A percentile compares a stretch with the other conserved stretches of the same genome.
Conservation (phyloP, 768 basidiomycete genomes). For the Lactifluus echinatus region DNA sequence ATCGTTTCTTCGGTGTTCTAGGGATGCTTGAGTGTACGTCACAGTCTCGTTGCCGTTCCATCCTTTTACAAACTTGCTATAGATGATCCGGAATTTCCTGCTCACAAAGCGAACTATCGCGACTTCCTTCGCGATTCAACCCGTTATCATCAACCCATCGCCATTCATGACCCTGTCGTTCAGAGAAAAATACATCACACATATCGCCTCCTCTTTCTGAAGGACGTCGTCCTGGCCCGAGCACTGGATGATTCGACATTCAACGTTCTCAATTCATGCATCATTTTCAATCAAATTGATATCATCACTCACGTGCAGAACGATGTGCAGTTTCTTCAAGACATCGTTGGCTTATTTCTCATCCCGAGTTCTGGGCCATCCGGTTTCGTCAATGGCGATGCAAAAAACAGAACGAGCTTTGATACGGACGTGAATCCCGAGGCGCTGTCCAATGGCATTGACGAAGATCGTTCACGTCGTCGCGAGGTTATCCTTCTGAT, state of each 20-base stretch:
- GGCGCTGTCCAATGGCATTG: slow-evolving; percentile 14
- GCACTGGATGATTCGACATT: slow-evolving; percentile 94
- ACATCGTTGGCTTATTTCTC: slow-evolving; percentile 70
- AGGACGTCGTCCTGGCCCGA: slow-evolving; percentile 94
- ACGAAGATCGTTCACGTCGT: slow-evolving; percentile 36
- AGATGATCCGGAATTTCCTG: slow-evolving; percentile 97
- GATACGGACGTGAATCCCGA: slow-evolving; percentile 22
- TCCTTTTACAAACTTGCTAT: slow-evolving; percentile 16
- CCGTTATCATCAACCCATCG: slow-evolving; percentile 85
- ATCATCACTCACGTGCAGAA: slow-evolving; percentile 86
- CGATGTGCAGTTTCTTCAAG: slow-evolving; percentile 64
- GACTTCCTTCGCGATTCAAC: slow-evolving; percentile 79
- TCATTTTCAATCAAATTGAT: slow-evolving; percentile 99
- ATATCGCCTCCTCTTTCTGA: slow-evolving; percentile 93
- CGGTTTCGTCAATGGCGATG: slow-evolving; percentile 22
- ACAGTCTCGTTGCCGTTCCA: slow-evolving; percentile 9
- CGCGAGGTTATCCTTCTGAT: slow-evolving; percentile 80
- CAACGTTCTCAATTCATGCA: slow-evolving; percentile 92
- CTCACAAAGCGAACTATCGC: slow-evolving; percentile 95
- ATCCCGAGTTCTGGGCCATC: slow-evolving; percentile 23
- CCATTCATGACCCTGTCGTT: slow-evolving; percentile 64
- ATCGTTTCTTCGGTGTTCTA: slow-evolving; percentile 84
- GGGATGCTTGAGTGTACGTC: slow-evolving; percentile 94
- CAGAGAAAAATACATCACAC: slow-evolving; percentile 93
- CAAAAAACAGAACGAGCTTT: slow-evolving; percentile 20